Base-by-base conservation (phyloP, 805 yeast species). In the Priceomyces medius region DNA sequence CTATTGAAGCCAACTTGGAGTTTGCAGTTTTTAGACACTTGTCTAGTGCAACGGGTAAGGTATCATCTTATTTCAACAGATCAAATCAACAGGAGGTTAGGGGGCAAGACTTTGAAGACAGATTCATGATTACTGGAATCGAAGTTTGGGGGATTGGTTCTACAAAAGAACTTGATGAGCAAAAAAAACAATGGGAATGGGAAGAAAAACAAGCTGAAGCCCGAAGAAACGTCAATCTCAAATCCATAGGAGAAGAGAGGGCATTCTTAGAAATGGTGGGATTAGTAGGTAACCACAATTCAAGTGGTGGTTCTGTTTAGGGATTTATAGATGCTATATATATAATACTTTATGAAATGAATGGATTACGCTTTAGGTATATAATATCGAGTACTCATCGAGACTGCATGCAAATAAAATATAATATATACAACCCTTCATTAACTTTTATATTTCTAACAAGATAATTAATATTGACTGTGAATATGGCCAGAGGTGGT, bases 131-230 rank as follows among this genome's bases (percentile, higher is more conserved):
- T 6, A 78, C 81, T 4, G 90, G 85, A 48, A 65, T 90, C 19
- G 97, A 90, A 56, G 95, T 89, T 0, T 86, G 93, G 90, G 98
- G 98, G 0, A 77, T 88, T 43, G 98, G 97, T 1, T 80, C 87
- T 6, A 80, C 77, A 7, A 79, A 81, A 45, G 95, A 88, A 49
- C 64, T 89, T 35, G 83, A 76, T 21, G 90, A 84, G 46, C 97
- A 90, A 62, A 68, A 74, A 35, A 79, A 77, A 52, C 76, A 77
- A 45, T 85, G 96, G 93, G 89, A 83, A 51, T 89, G 97, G 97
- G 97, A 91, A 56, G 85, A 83, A 55, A 71, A 80, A 37, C 96
- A 88, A 57, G 95, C 95, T 0, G 76, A 80, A 50, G 82, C 88
- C 27, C 71, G 97, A 39, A 85, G 83, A 52, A 72, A 77, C 20